phyloP scores from a whole-genome alignment of 2,329 filamentous ascomycete species.

The Ramularia collo-cygni region DNA sequence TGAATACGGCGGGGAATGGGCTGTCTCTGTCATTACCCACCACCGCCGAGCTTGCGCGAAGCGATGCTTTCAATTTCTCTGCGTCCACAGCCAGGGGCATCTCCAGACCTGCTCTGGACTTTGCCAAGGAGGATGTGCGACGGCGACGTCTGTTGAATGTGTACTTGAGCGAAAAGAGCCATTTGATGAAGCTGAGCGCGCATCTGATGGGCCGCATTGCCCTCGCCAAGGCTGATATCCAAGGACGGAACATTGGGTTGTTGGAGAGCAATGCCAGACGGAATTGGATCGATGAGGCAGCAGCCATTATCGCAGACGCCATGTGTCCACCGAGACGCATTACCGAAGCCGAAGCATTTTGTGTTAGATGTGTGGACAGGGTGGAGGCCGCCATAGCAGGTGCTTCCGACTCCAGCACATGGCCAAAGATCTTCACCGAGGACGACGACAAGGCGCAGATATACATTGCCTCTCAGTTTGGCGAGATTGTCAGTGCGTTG shows the following conservation, averaged over 20 bases:
- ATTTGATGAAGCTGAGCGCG: constrained; percentile 18
- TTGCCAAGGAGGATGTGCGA: constrained; percentile 24
- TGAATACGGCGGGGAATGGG: constrained; percentile 35
- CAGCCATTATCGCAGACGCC: constrained; percentile 11
- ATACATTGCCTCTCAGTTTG: constrained; percentile 58
- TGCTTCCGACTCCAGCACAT: constrained; percentile 21
- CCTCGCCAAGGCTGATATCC: constrained; percentile 12
- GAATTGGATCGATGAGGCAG: constrained; percentile 21
- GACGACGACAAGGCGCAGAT: constrained; percentile 34
- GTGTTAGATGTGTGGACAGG: constrained; percentile 17
- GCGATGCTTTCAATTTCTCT: constrained; percentile 12
- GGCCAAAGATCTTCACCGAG: constrained; percentile 18
- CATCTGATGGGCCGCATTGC: constrained; percentile 18
- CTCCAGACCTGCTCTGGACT: constrained; percentile 11
- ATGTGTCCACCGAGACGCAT: constrained; percentile 11
- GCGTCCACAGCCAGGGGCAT: constrained; percentile 6
- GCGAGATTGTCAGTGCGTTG: constrained; percentile 60
- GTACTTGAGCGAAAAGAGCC: constrained; percentile 23
- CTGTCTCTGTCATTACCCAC: constrained; percentile 6
- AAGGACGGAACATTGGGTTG: constrained; percentile 7
- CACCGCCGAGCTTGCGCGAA: constrained; percentile 11
- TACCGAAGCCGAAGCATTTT: constrained; percentile 12
- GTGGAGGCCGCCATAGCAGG: constrained; percentile 23
- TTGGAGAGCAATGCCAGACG: constrained; percentile 5
- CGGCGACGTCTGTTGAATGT: constrained; percentile 21